These are phyloP conservation scores for Lecanoromycetidae sp. DNA, from an alignment of 2,329 filamentous ascomycete species.

Conservation along the genomic window DNA sequence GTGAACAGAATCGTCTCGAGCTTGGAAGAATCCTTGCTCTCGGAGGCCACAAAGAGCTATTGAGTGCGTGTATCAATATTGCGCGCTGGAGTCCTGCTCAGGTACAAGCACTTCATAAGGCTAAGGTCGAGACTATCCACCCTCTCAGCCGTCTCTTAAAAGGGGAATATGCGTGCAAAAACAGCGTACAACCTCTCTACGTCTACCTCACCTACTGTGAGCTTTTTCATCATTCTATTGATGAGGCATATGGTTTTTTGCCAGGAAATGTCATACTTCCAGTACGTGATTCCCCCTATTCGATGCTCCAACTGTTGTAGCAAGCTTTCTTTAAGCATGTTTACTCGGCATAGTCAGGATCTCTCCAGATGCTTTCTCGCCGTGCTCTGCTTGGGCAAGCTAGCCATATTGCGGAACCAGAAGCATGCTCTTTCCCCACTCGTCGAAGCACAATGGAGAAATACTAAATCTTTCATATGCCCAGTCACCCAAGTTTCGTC, in stretches of 20 bases:
- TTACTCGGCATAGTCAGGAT: too few species aligned
- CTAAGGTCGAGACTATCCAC: not conserved
- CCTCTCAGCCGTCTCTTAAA: not conserved
- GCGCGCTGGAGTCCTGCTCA: not conserved
- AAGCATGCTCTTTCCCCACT: too few species aligned
- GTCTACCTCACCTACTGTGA: not conserved
- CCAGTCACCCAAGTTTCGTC: not conserved
- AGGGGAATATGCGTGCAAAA: not conserved
- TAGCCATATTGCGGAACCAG: too few species aligned
- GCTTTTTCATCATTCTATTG: not conserved
- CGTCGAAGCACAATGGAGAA: too few species aligned
- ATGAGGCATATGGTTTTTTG: not conserved
- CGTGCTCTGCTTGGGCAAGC: too few species aligned
- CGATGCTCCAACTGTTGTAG: too few species aligned
- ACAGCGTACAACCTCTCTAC: not conserved
- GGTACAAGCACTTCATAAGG: not conserved
- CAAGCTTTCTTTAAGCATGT: too few species aligned
- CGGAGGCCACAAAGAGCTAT: not conserved
- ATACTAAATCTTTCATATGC: too few species aligned
- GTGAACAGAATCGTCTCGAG: not conserved
- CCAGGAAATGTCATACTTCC: too few species aligned
- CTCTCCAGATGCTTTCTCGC: too few species aligned
- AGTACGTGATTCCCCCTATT: too few species aligned
- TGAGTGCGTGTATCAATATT: not conserved
- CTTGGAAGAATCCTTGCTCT: not conserved